phyloP scores from a whole-genome alignment of 2,329 filamentous ascomycete species.

The Pseudocercospora fuligena region DNA sequence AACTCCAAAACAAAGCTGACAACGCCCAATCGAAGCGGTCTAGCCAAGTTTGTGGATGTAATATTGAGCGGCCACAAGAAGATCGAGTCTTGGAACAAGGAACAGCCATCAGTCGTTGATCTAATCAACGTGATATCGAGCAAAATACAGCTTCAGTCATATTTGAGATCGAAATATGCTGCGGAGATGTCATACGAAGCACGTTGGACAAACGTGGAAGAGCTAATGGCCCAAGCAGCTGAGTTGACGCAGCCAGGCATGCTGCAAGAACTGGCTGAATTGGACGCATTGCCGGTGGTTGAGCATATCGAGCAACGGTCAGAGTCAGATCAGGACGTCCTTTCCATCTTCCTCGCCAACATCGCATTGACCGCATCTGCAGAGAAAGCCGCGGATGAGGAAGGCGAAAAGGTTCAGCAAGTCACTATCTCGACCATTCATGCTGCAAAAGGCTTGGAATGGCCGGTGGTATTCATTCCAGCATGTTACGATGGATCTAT shows the following conservation, averaged over 20 bases:
- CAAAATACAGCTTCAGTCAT: slow-evolving; percentile 74
- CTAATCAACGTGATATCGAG: slow-evolving; percentile 63
- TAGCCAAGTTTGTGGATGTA: slow-evolving; percentile 63
- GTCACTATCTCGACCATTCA: slow-evolving; percentile 96
- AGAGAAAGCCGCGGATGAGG: slow-evolving; percentile 64
- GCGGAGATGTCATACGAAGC: slow-evolving; percentile 70
- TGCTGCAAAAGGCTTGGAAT: slow-evolving; percentile 92
- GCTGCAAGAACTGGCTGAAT: slow-evolving; percentile 40
- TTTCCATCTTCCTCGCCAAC: slow-evolving; percentile 86
- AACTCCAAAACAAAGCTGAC: slow-evolving; percentile 60
- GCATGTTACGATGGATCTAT: slow-evolving; percentile 89
- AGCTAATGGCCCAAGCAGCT: slow-evolving; percentile 78
- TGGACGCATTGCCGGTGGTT: slow-evolving; percentile 66
- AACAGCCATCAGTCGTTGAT: slow-evolving; percentile 47
- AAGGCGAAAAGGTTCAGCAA: slow-evolving; percentile 59
- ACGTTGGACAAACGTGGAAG: slow-evolving; percentile 86
- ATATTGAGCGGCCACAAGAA: slow-evolving; percentile 63
- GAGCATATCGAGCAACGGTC: slow-evolving; percentile 67
- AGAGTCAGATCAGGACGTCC: slow-evolving; percentile 61
- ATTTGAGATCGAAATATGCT: slow-evolving; percentile 71
- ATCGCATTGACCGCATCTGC: slow-evolving; percentile 83
- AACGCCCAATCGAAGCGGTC: slow-evolving; percentile 60
- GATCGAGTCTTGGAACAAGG: slow-evolving; percentile 50
- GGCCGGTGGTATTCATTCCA: slow-evolving; percentile 93
- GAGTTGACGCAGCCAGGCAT: slow-evolving; percentile 62